Base-by-base conservation (phyloP, 768 basidiomycete genomes). In the Tephrocybe sp. region DNA sequence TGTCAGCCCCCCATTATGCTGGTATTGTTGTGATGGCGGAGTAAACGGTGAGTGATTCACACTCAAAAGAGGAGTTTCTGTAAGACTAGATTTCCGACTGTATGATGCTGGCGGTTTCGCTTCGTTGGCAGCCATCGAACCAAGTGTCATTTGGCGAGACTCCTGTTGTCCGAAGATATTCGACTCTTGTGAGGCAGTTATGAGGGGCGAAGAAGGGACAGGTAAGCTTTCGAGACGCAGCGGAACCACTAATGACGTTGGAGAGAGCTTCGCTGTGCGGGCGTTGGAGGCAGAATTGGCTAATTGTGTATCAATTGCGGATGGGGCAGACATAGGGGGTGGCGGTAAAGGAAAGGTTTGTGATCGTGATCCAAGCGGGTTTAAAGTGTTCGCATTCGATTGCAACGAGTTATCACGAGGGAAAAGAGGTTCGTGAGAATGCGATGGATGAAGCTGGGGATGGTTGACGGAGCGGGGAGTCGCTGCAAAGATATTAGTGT, bases 341-440 rank as follows among this genome's bases (percentile, higher is more conserved):
- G 59, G 68, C 45, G 52, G 58, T 45, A 46, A 51, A 45, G 45
- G 60, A 47, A 40, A 51, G 40, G 47, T 53, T 52, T 54, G 64
- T 43, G 49, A 60, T 52, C 60, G 59, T 32, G 49, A 55, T 42
- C 43, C 47, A 32, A 43, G 36, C 46, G 54, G 48, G 59, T 54
- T 51, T 31, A 43, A 39, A 55, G 41, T 39, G 44, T 39, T 56
- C 8, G 55, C 48, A 50, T 61, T 64, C 16, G 59, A 55, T 43
- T 65, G 64, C 45, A 64, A 36, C 39, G 56, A 57, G 48, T 47
- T 58, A 49, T 68, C 52, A 39, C 61, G 64, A 39, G 59, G 58
- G 40, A 61, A 62, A 39, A 70, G 57, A 20, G 76, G 72, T 51
- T 77, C 74, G 41, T 70, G 64, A 11, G 75, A 75, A 44, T 72